These are phyloP conservation scores for Schizophyllum commune DNA, from an alignment of 1,284 basidiomycete genomes.

Conservation along the genomic window DNA sequence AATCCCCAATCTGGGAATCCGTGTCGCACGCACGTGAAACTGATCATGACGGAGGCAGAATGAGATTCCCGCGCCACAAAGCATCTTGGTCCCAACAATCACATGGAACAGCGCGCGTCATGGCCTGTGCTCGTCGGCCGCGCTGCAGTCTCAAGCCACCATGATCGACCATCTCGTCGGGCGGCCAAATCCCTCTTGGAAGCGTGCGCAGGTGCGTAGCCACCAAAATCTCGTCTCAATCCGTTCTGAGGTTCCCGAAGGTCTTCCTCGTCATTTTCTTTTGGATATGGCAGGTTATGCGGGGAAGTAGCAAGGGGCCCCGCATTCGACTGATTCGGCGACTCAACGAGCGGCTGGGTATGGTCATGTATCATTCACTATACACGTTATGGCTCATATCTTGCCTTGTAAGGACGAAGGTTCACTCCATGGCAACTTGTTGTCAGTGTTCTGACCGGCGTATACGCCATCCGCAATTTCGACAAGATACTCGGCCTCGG, in stretches of 20 bases:
- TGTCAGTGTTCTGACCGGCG: constrained; percentile 73
- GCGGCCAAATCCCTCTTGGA: constrained; percentile 69
- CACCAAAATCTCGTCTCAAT: neutral
- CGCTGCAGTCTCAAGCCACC: constrained; percentile 6
- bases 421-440: constrained; percentile 96
- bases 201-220: constrained; percentile 56
- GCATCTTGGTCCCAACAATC: neutral
- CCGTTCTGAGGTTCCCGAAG: constrained; percentile 26
- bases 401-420: no score
- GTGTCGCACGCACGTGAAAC: neutral
- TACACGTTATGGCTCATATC: neutral
- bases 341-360: constrained; percentile 56
- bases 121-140: constrained; percentile 2
- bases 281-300: constrained; percentile 77
- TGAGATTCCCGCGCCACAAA: neutral
- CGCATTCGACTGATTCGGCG: constrained; percentile 54
- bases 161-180: constrained; percentile 87
- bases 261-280: constrained; percentile 85
- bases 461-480: constrained; percentile 83
- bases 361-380: constrained; percentile 16
- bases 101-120: neutral
- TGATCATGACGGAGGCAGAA: neutral
- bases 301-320: constrained; percentile 64
- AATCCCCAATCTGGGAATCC: no score
- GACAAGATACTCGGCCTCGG: constrained; percentile 79